Evolutionary conservation across 2,329 filamentous ascomycete species (phyloP).

Genomic region (Colletotrichum nymphaeae): DNA sequence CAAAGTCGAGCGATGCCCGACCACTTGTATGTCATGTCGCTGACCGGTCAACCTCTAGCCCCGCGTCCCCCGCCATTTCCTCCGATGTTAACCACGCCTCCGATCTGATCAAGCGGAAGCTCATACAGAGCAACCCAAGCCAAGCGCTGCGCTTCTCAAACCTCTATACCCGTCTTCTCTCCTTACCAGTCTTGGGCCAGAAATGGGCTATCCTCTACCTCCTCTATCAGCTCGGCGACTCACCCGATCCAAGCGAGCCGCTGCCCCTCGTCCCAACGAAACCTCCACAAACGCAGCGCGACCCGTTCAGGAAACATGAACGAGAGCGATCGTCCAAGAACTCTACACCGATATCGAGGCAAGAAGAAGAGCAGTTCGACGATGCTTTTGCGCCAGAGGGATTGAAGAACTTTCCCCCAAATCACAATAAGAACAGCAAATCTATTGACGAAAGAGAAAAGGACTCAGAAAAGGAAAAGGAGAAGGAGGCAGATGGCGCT

Average conservation of each 20-base stretch:
- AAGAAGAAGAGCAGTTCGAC: constrained; percentile 61
- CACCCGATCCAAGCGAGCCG: constrained; percentile 66
- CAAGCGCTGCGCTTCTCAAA: constrained; percentile 90
- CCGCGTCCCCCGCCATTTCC: constrained; percentile 65
- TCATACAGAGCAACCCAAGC: constrained; percentile 81
- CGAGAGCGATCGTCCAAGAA: constrained; percentile 49
- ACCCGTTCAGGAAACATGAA: constrained; percentile 50
- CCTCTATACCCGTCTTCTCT: constrained; percentile 87
- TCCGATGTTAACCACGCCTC: constrained; percentile 91
- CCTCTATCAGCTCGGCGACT: constrained; percentile 84
- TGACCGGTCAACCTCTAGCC: constrained; percentile 46
- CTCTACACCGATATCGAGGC: constrained; percentile 48
- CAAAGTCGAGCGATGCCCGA: background rate
- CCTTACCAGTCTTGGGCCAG: constrained; percentile 91
- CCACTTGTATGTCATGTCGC: background rate
- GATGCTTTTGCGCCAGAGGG: constrained; percentile 68
- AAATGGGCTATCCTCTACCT: constrained; percentile 98
- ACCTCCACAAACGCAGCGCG: constrained; percentile 42
- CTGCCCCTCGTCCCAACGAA: constrained; percentile 57
- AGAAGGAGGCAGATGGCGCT: constrained; percentile 42
- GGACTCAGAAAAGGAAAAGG: constrained; percentile 47
- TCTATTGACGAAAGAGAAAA: constrained; percentile 49
- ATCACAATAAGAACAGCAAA: constrained; percentile 50
- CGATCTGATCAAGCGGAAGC: constrained; percentile 89
- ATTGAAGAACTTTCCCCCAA: constrained; percentile 56